Conservation (phyloP, 2,329 filamentous ascomycete genomes). For the Rasamsonia emersonii region DNA sequence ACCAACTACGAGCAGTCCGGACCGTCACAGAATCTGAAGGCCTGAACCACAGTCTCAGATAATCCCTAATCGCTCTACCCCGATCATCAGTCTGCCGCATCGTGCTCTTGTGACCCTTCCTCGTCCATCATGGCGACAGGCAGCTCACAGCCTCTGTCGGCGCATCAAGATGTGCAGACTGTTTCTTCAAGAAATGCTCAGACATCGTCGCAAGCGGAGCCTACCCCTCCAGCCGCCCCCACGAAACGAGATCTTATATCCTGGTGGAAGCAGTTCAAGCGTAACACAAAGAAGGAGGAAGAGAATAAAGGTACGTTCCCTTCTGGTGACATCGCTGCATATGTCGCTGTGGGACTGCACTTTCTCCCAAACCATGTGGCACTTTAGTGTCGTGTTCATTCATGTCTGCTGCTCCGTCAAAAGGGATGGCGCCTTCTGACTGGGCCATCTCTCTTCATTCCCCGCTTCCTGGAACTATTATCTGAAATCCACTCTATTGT, state of each 20-base stretch:
- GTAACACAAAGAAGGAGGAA: constrained; percentile 54
- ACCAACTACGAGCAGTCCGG: no score
- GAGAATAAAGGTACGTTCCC: constrained; percentile 47
- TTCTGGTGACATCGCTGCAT: background rate
- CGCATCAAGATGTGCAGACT: constrained; percentile 25
- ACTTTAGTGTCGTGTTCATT: background rate
- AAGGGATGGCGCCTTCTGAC: no score
- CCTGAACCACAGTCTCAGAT: no score
- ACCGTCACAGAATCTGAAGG: no score
- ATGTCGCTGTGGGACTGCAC: no score
- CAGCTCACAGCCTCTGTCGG: constrained; percentile 26
- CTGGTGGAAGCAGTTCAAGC: constrained; percentile 97
- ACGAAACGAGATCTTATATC: constrained; percentile 82
- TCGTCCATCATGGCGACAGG: constrained; percentile 27
- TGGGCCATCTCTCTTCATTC: no score
- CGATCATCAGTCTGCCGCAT: no score
- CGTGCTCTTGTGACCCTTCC: constrained; percentile 3
- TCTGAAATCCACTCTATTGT: background rate
- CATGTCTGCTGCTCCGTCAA: no score
- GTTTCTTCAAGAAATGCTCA: constrained; percentile 18
- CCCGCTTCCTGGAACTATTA: no score
- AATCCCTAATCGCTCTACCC: no score
- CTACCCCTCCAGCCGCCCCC: constrained; percentile 58
- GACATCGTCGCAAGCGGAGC: constrained; percentile 30
- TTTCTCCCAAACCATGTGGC: background rate